A percentile compares a stretch with the other conserved stretches of the same genome.
These are phyloP conservation scores for Malus hybrid DNA, from an alignment of 331 rosid species.

Conservation along the genomic window DNA sequence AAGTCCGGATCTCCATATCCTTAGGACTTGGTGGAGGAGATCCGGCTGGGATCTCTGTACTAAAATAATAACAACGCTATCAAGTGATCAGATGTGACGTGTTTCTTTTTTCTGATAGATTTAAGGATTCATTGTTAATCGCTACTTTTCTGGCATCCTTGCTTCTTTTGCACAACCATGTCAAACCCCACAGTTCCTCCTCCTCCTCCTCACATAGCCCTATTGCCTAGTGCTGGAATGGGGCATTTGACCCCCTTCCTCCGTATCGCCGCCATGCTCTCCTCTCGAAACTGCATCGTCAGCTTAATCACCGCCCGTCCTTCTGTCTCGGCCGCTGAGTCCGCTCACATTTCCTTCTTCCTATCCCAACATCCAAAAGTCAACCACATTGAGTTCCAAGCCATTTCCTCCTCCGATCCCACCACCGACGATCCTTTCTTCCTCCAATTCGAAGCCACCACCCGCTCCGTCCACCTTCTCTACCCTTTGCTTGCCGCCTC, in stretches of 20 bases:
- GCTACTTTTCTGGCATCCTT: neutral
- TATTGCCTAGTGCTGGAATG: conserved; percentile 24
- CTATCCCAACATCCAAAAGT: conserved; percentile 11
- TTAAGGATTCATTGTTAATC: neutral
- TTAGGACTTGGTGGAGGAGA: no score
- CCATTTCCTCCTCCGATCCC: neutral
- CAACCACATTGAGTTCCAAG: conserved; percentile 10
- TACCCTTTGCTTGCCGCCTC: conserved; percentile 2
- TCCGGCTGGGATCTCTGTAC: no score
- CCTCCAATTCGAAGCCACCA: conserved; percentile 17
- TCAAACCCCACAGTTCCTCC: neutral
- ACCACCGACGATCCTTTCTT: conserved; percentile 17
- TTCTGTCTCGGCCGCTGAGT: conserved; percentile 11
- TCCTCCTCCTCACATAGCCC: conserved; percentile 20
- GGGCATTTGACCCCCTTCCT: conserved; percentile 26
- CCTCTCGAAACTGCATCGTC: neutral
- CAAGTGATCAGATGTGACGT: no score
- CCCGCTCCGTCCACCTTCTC: conserved; percentile 12
- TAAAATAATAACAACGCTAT: no score
- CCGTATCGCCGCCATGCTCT: conserved; percentile 10
- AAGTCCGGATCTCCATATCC: no score
- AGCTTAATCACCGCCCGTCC: conserved; percentile 18
- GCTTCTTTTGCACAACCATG: neutral
- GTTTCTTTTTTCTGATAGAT: neutral
- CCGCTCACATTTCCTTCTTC: conserved; percentile 10